A percentile compares a stretch with the other conserved stretches of the same genome.
These are phyloP conservation scores for Aspergillus diversus DNA, from an alignment of 495 filamentous ascomycete genomes.

Conservation along the genomic window DNA sequence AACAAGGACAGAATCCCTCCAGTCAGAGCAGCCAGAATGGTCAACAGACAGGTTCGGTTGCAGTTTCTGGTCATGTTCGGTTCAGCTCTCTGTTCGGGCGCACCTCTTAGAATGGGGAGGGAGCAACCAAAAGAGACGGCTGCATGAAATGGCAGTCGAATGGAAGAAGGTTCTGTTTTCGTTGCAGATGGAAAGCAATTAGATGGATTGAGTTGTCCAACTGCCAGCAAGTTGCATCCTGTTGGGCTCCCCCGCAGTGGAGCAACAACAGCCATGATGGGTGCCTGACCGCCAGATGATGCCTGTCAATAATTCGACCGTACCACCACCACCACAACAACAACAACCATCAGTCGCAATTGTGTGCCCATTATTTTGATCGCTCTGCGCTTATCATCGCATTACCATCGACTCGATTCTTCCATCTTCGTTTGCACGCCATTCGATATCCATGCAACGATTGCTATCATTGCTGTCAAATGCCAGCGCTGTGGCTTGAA, in stretches of 20 bases:
- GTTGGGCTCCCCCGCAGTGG: constrained; percentile 42
- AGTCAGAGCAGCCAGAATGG: not conserved
- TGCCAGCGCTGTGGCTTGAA: constrained; percentile 27
- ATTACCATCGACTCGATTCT: constrained; percentile 16
- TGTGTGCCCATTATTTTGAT: constrained; percentile 1
- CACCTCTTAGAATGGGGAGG: not conserved
- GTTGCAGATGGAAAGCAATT: constrained; percentile 12
- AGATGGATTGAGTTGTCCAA: constrained; percentile 25
- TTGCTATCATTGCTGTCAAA: constrained; percentile 29
- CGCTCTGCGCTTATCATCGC: constrained; percentile 7
- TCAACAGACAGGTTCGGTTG: not conserved
- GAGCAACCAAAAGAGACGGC: not conserved
- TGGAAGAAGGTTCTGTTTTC: constrained; percentile 2
- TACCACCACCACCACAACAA: not conserved
- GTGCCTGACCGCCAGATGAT: constrained; percentile 45
- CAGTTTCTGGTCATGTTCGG: constrained; percentile 3
- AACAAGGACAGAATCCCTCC: constrained; percentile 4
- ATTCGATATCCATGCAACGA: constrained; percentile 20
- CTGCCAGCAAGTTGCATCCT: constrained; percentile 19
- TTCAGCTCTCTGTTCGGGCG: not conserved
- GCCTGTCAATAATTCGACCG: constrained; percentile 23
- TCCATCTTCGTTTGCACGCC: constrained; percentile 11
- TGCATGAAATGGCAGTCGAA: not conserved
- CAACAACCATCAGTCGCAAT: not conserved
- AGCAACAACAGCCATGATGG: constrained; percentile 30